phyloP scores from a whole-genome alignment of 1,139 yeast species.

The Candida gigantensis region DNA sequence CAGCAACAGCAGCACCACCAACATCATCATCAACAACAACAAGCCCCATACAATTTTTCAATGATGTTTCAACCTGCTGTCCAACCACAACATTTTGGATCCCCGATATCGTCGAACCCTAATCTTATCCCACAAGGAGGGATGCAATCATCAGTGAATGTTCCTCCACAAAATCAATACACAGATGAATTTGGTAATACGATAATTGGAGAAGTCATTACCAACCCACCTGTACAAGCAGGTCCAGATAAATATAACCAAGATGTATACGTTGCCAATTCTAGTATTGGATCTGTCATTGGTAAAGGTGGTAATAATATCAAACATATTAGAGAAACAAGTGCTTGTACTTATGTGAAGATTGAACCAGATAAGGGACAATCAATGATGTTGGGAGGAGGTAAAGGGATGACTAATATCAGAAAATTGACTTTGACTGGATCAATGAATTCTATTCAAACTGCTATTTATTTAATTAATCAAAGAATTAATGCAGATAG shows the following conservation, averaged over 20 bases:
- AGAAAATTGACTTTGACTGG: conserved; percentile 75
- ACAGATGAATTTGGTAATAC: conserved; percentile 51
- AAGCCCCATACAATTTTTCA: conserved; percentile 39
- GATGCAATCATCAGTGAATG: conserved; percentile 9
- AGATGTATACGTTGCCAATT: conserved; percentile 74
- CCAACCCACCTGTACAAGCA: conserved; percentile 39
- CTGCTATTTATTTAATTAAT: conserved; percentile 76
- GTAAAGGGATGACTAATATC: conserved; percentile 55
- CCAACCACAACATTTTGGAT: conserved; percentile 33
- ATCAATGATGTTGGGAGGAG: conserved; percentile 54
- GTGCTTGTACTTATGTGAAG: conserved; percentile 73
- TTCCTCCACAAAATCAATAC: conserved; percentile 37
- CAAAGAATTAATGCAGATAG: conserved; percentile 71
- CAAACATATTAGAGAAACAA: conserved; percentile 72
- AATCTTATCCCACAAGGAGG: conserved; percentile 2
- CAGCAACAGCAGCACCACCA: too few relatives aligned
- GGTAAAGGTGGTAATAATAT: conserved; percentile 87
- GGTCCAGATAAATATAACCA: conserved; percentile 58
- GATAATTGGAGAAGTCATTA: conserved; percentile 47
- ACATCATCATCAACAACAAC: conserved; percentile 14
- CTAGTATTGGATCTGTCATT: conserved; percentile 79
- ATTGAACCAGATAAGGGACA: conserved; percentile 57
- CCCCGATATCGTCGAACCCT: conserved; percentile 3
- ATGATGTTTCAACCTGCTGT: conserved; percentile 46
- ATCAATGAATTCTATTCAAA: conserved; percentile 65